Base-by-base conservation (phyloP, 1,139 yeast species). In the Hanseniaspora sp. region DNA sequence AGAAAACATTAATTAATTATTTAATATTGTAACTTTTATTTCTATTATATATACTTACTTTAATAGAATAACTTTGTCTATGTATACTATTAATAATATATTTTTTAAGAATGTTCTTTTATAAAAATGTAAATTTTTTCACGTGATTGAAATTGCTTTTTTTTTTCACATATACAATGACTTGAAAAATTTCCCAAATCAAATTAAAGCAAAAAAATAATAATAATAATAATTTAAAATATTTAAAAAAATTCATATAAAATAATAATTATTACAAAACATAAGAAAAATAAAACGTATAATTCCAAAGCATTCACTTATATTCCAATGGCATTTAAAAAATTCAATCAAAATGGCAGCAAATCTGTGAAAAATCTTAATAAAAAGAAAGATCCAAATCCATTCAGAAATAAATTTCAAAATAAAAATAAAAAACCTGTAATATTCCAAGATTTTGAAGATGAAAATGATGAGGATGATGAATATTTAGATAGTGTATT, bases 381-480 rank as follows among this genome's bases (percentile, higher is more conserved):
- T 29, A 6, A 12, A 13, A 42, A 56, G 48, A 33, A 40, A 40
- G 46, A n/a, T 3, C 11, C 18, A 42, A 42, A 40, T 23, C 46
- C 56, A n/a, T 46, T 52, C 28, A 46, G 43, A 46, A 46, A 52
- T 35, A 52, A 46, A 30, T 18, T 35, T 7, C 40, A 46, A 23
- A 28, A 30, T 5, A 38, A 40, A 17, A 46, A 41, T 12, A 46
- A 53, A 18, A 46, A 46, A 12, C 46, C 52, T 7, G 55, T 46
- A 15, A 42, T 41, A 15, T 53, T 53, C 11, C 23, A 29, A 30
- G 52, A 53, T 12, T 46, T 46, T 41, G 68, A 63, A n/a, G 68
- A 66, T 15, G 66, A 59, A n/a, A 65, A 60, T 28, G 59, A 59
- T 28, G 62, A 59, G 29, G 60, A 61, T 38, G 63, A 60, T 18